Base-by-base conservation (phyloP, 2,329 filamentous ascomycete species). In the Fusarium pseudocircinatum region DNA sequence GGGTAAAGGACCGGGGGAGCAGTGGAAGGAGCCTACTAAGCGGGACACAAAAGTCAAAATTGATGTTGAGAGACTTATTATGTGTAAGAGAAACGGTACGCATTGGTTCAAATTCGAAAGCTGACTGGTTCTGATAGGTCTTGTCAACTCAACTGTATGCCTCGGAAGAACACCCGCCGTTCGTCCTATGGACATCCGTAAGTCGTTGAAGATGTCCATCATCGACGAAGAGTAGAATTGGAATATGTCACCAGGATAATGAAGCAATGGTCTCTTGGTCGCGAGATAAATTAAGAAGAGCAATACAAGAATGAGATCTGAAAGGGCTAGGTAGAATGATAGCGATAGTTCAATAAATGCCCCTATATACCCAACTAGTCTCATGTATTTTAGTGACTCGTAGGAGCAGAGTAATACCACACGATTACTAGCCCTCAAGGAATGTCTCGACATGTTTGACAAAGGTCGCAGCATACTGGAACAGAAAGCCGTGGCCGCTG, bases 401-500 rank as follows among this genome's bases (percentile, higher is more conserved):
- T 2, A 32, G 4, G 7, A 6, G 2, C 1, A 24, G 6, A 1
- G 1, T 10, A 2, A 22, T 18, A 6, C 6, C 2, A 4, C 4
- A 3, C 2, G 1, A 2, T 6, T 36, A 30, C 4, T 49, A 30
- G 1, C 9, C 40, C 14, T 63, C 59, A 4, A 65, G 22, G 20
- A 67, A 66, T 4, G 46, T 24, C 20, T 49, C 32, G 12, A 66
- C 63, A 7, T 67, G 61, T 7, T 32, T 66, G 1, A 34, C 37
- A 2, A 67, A 67, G 2, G 43, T 44, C 14, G 16, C 36, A 2
- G 63, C 63, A 20, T 43, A 67, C 13, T 67, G 63, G n/a, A 66
- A 67, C 4, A 66, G 63, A 7, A 67, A 67, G 5, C 63, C 63
- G 7, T 67, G 63, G 1, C 63, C 63, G 20, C 63, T 67, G 26